Evolutionary conservation across 306 rosid genomes (phyloP), one percentile per base, ranked within the genome.

Genomic region (Lithocarpus polystachyus): DNA sequence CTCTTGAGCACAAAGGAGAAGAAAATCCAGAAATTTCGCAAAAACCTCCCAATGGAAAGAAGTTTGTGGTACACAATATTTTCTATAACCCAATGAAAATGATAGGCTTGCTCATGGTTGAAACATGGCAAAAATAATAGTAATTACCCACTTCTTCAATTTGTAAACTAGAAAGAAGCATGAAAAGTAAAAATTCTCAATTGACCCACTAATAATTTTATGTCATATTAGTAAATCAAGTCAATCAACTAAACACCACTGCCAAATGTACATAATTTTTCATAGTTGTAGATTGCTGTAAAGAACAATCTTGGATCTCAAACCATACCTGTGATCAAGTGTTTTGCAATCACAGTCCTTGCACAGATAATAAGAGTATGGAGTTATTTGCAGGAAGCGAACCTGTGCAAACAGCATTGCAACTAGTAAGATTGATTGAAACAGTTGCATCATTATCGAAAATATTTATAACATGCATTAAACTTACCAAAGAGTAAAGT

Each of bases 281-380:
- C 52, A 5, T 33, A 67, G 10, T 33, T 35, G 65, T n/a, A 67
- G 40, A 6, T 61, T 2, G 68, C 26, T 72, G 60, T 75, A 65
- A 75, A 51, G 55, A 75, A 65, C 28, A 79, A 54, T 51, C 19
- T 31, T 45, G 26, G 79, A 64, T 59, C 74, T 65, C 15, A 35
- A 24, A 79, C 29, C 80, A 79, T 91, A 94, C 97, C 97, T 86
- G 70, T 87, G 92, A 80, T 92, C 97, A 79, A 92, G 97, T 43
- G 69, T 59, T 89, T 77, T 87, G 86, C 99, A 94, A 82, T 94
- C 97, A 91, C 99, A 94, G 78, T 91, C 97, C 88, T 89, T 92
- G 83, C 99, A 94, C 45, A 94, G 86, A 87, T 89, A 89, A 80
- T 77, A 91, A 9, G 97, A 91, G 82, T 91, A 92, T 20, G 99